Percentiles rank a stretch among this genome's conserved stretches.
Conservation (phyloP, 2,329 filamentous ascomycete genomes). For the Ascochyta rabiei region DNA sequence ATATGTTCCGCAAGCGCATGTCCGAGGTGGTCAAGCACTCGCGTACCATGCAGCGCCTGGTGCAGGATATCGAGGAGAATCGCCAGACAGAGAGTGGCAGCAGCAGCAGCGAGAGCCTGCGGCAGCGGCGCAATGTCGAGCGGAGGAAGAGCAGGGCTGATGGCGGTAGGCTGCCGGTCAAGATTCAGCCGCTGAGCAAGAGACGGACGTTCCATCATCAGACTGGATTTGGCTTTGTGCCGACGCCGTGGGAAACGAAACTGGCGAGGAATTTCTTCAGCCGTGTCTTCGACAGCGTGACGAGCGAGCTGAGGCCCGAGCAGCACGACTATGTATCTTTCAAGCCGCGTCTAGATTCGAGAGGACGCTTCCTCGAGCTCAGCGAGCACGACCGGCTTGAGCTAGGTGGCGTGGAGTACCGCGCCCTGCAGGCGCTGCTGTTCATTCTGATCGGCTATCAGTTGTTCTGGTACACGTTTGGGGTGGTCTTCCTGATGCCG, state of each 20-base stretch:
- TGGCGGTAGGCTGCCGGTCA: not conserved
- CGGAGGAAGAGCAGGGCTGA: conserved; percentile 1
- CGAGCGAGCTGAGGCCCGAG: conserved; percentile 29
- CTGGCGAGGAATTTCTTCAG: conserved; percentile 29
- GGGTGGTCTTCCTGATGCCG: conserved; percentile 55
- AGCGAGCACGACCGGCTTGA: conserved; percentile 51
- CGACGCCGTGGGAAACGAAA: conserved; percentile 40
- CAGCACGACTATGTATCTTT: conserved; percentile 42
- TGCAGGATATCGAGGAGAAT: conserved; percentile 34
- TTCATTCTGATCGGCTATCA: conserved; percentile 53
- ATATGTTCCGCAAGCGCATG: conserved; percentile 35
- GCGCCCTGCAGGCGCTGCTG: conserved; percentile 56
- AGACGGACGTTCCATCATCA: conserved; percentile 34
- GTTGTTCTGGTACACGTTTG: conserved; percentile 48
- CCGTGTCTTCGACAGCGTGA: conserved; percentile 25
- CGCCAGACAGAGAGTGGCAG: conserved; percentile 9
- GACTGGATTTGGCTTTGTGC: conserved; percentile 37
- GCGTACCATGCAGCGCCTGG: conserved; percentile 29
- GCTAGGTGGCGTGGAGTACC: conserved; percentile 61
- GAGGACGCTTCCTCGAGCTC: conserved; percentile 43
- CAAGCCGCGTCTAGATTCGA: conserved; percentile 36
- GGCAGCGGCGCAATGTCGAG: conserved; percentile 6
- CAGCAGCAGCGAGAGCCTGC: conserved; percentile 14
- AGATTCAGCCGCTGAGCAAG: conserved; percentile 21
- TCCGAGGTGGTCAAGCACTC: conserved; percentile 37